Conservation (phyloP, 2,329 filamentous ascomycete species). For the Sphaerostilbella broomeana region DNA sequence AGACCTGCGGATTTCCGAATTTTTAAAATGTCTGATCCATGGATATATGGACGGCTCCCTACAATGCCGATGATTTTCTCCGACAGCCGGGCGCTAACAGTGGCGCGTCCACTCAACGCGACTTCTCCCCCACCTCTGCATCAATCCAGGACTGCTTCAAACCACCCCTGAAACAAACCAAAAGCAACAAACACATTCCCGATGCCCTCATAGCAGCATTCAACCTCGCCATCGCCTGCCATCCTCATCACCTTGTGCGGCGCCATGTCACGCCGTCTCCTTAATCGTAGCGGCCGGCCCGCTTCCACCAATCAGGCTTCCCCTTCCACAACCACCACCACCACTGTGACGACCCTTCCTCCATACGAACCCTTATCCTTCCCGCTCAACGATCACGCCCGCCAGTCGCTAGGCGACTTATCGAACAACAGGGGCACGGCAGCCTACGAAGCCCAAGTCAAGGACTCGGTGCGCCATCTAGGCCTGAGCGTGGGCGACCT, state of each 20-base stretch:
- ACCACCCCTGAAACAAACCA: too few species aligned
- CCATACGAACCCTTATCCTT: conserved; percentile 44
- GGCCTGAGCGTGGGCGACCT: conserved; percentile 40
- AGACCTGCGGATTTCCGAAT: too few species aligned
- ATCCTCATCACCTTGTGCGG: background rate
- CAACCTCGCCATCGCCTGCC: too few species aligned
- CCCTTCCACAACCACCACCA: conserved; percentile 19
- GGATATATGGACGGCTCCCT: too few species aligned
- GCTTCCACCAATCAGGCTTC: conserved; percentile 9
- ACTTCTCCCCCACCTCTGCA: too few species aligned
- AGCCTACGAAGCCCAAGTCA: conserved; percentile 41
- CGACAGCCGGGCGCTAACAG: too few species aligned
- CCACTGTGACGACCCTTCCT: conserved; percentile 29
- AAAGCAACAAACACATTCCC: too few species aligned
- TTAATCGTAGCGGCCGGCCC: conserved; percentile 21
- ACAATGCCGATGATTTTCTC: too few species aligned
- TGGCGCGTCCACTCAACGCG: too few species aligned
- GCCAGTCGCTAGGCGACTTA: conserved; percentile 37
- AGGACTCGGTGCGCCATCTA: conserved; percentile 37
- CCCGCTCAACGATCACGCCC: conserved; percentile 35
- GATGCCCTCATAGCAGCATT: too few species aligned
- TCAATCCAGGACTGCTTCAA: too few species aligned
- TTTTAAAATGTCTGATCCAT: too few species aligned
- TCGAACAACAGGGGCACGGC: conserved; percentile 34
- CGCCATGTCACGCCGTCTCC: conserved; percentile 28